Base-by-base conservation (phyloP, 306 rosid species). In the Mimosa bimucronata region DNA sequence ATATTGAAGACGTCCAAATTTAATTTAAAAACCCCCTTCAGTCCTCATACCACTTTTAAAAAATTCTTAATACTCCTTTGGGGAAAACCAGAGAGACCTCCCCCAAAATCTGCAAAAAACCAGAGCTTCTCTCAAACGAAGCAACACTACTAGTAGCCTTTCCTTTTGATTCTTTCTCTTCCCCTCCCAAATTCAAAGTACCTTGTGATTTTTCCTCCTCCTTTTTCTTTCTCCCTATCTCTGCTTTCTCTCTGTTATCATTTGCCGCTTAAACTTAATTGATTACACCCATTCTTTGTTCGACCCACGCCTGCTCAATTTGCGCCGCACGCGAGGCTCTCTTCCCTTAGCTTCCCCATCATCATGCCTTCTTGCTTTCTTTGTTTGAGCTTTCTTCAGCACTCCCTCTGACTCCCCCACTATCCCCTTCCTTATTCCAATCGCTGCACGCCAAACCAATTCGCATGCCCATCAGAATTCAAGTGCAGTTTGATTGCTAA, bases 1-100 rank as follows among this genome's bases (percentile, higher is more conserved):
- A 30, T 79, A 79, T 78, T 40, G 86, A 65, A 80, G 77, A 82
- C 69, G 41, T 67, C 85, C 86, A 73, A 79, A 71, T 48, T 83
- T 66, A 82, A 71, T 50, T 83, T 67, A n/a, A 61, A 83, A 80
- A 76, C 65, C 48, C 53, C 53, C 78, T 42, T 14, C 41, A 38
- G 16, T 21, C n/a, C 48, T 53, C 21, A 15, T 5, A 70, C 64
- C 71, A 72, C 77, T 77, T 85, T 85, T 80, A 77, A 82, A 70
- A 70, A 85, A 82, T 75, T 75, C 73, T 55, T 40, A n/a, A 62
- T 71, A 2, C 10, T 55, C 66, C 62, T 74, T 83, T 74, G 71
- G 70, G n/a, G 7, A 74, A 79, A 55, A 64, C 68, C 83, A 71
- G 74, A 37, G 66, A 42, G 71, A 62, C 48, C 71, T 9, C 79